Evolutionary conservation across 768 basidiomycete genomes (phyloP).

Genomic region (Infundibulicybe gibba): DNA sequence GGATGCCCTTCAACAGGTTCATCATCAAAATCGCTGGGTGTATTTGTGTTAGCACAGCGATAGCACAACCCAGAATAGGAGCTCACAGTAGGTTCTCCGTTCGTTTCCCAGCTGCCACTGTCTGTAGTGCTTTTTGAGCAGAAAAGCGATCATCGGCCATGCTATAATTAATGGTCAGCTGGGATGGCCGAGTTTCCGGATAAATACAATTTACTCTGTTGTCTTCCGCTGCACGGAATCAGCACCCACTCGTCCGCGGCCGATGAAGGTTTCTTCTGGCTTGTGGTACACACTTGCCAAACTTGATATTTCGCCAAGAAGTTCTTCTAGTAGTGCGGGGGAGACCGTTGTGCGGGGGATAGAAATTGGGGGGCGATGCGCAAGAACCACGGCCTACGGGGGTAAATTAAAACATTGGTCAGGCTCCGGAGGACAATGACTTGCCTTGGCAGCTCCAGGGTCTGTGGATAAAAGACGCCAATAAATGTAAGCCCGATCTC

Average conservation of each 20-base stretch:
- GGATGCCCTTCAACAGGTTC: slow-evolving; percentile 59
- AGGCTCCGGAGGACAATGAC: slow-evolving; percentile 3
- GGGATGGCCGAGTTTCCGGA: neutral
- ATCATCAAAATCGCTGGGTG: slow-evolving; percentile 80
- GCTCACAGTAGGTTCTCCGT: slow-evolving; percentile 84
- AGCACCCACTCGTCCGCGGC: slow-evolving; percentile 83
- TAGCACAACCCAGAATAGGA: neutral
- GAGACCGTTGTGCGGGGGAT: slow-evolving; percentile 90
- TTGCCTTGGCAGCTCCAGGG: slow-evolving; percentile 90
- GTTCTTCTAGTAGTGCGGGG: slow-evolving; percentile 83
- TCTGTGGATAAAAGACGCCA: slow-evolving; percentile 96
- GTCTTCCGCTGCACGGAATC: slow-evolving; percentile 70
- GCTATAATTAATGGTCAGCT: slow-evolving; percentile 21
- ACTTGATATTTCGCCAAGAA: slow-evolving; percentile 84
- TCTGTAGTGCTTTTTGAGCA: slow-evolving; percentile 83
- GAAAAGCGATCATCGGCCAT: slow-evolving; percentile 68
- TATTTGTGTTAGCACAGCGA: slow-evolving; percentile 1
- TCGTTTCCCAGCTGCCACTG: slow-evolving; percentile 87
- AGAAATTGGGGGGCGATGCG: slow-evolving; percentile 89
- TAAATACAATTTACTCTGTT: slow-evolving; percentile 38
- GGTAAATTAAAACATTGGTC: neutral
- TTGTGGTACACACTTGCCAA: slow-evolving; percentile 97
- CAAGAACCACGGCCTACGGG: slow-evolving; percentile 72
- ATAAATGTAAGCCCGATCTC: slow-evolving; percentile 97
- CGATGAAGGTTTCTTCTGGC: slow-evolving; percentile 93